Evolutionary conservation across 139 green algal species (phyloP), one percentile per base, ranked within the genome.

Genomic region (Micractinium conductrix): DNA sequence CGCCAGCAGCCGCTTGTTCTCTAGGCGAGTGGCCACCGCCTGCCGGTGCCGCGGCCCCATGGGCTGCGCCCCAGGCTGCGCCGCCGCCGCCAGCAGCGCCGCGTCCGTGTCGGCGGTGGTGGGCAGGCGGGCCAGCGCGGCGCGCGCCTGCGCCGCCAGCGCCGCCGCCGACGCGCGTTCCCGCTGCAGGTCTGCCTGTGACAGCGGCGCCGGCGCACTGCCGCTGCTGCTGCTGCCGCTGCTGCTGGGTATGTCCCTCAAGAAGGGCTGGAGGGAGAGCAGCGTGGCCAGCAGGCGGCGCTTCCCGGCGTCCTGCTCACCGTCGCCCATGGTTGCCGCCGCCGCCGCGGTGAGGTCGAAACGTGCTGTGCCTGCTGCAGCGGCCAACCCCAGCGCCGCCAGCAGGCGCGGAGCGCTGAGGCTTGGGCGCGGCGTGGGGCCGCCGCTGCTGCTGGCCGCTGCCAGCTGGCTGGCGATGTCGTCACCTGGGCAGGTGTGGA

Each of bases 241-340:
- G 44, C 28, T 42, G 43, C 67, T 65, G 33, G 53, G 55, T 16
- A 74, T n/a, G 37, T 44, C 43, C 28, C 74, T 6, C 48, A 84
- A 38, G 35, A 87, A 89, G 0, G 86, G 86, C 65, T 89, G 62
- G 53, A 89, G 74, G 14, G 80, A 87, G 74, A 80, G 35, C 42
- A 83, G 24, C 28, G n/a, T 70, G 0, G 78, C 78, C 33, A 74
- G 58, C 78, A 63, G 78, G 37, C 78, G 78, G 37, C 75, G 75
- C 53, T 35, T 26, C 0, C 38, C 26, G 14, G n/a, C 78, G 33
- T 43, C 43, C n/a, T 60, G 19, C 63, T 62, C 42, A 42, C 62
- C 30, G 43, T 75, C 62, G 4, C 62, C 43, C 62, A 42, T 45
- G 7, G 78, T 62, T 0, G 60, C 62, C 19, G 42, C 26, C 0